phyloP scores from a whole-genome alignment of 345 rosid species.

The Diplotaxis tenuifolia region DNA sequence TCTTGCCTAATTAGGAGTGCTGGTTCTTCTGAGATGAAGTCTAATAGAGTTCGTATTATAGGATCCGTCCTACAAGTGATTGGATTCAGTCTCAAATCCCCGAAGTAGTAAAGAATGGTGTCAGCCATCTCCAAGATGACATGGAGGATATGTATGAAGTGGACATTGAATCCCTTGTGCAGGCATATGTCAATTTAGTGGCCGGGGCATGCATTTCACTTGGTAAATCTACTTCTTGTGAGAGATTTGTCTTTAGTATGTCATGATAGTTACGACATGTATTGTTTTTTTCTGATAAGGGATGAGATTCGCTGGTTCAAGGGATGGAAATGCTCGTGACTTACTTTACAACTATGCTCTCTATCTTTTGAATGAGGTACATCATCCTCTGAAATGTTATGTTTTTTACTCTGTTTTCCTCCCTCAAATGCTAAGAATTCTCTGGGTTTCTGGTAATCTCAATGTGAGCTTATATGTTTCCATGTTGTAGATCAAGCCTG shows the following conservation, averaged over 20 bases:
- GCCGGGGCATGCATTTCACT: constrained; percentile 94
- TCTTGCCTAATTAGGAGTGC: constrained; percentile 13
- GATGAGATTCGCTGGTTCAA: constrained; percentile 87
- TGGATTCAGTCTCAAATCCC: constrained; percentile 95
- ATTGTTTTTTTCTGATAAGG: constrained; percentile 55
- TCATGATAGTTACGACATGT: constrained; percentile 20
- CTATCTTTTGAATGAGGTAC: constrained; percentile 87
- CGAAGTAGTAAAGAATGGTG: constrained; percentile 63
- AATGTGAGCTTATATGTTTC: constrained; percentile 20
- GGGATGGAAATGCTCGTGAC: constrained; percentile 82
- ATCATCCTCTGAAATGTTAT: constrained; percentile 27
- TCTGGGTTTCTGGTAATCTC: constrained; percentile 12
- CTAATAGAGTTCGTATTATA: constrained; percentile 36
- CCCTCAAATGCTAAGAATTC: neutral
- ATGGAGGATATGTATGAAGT: constrained; percentile 61
- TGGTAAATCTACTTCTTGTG: constrained; percentile 44
- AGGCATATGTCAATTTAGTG: constrained; percentile 85
- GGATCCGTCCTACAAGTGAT: constrained; percentile 76
- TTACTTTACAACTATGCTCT: constrained; percentile 76
- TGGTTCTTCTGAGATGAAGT: constrained; percentile 25
- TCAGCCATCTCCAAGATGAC: constrained; percentile 62
- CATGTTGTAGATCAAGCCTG: constrained; percentile 76
- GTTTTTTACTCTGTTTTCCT: constrained; percentile 4
- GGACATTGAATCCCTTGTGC: constrained; percentile 79
- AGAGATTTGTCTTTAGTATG: constrained; percentile 11